Conservation (phyloP, 31 red algal species). For the Porphyra umbilicalis region DNA sequence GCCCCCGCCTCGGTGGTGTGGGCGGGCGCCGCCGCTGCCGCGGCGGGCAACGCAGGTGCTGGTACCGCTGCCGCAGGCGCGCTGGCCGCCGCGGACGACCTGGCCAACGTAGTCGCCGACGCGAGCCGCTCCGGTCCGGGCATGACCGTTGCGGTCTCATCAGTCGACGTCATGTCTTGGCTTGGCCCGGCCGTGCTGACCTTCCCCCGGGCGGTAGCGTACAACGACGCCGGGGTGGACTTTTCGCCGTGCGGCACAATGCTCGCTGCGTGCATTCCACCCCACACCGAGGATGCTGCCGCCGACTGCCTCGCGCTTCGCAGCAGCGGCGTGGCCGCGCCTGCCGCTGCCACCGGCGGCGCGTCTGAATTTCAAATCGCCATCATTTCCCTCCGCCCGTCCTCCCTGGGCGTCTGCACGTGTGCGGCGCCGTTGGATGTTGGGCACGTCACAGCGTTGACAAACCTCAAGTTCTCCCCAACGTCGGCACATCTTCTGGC, state of each 20-base stretch:
- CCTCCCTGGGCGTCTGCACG: slow-evolving; percentile 35
- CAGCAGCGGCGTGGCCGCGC: neutral
- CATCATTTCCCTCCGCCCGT: slow-evolving; percentile 50
- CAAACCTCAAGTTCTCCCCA: slow-evolving; percentile 83
- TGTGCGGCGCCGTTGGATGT: slow-evolving; percentile 45
- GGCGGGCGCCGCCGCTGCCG: neutral
- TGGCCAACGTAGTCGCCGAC: neutral
- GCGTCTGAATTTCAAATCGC: slow-evolving; percentile 40
- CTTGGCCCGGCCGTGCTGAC: slow-evolving; percentile 44
- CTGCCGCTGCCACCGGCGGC: slow-evolving; percentile 5
- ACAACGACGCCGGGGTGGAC: slow-evolving; percentile 87
- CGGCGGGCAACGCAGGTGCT: neutral
- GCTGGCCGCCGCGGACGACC: neutral
- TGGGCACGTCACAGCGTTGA: slow-evolving; percentile 53
- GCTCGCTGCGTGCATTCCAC: slow-evolving; percentile 80
- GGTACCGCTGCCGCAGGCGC: neutral
- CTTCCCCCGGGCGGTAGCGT: slow-evolving; percentile 72
- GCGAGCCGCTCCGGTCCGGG: neutral
- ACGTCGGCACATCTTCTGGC: slow-evolving; percentile 60
- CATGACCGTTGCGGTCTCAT: neutral
- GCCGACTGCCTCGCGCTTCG: neutral
- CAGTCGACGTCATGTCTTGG: neutral
- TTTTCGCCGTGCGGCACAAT: slow-evolving; percentile 83
- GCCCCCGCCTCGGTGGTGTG: neutral
- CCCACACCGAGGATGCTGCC: neutral